Evolutionary conservation across 2,329 filamentous ascomycete genomes (phyloP).

Genomic region (Epichloe brachyelytri): DNA sequence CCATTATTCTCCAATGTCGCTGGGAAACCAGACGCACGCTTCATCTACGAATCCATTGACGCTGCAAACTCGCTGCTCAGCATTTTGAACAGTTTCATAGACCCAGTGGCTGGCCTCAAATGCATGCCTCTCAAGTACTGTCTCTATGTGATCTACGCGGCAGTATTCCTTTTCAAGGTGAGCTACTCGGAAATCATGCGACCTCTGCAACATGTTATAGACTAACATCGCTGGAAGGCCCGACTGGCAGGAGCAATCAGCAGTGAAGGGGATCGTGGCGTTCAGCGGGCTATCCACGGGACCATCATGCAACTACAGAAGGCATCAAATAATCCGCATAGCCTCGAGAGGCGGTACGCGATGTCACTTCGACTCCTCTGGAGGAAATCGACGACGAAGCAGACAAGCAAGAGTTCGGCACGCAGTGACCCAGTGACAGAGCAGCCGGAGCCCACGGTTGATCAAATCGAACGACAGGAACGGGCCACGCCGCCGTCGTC

Average conservation of each 20-base stretch:
- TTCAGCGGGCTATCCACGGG: constrained; percentile 43
- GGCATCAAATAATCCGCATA: constrained; percentile 43
- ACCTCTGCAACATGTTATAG: too few relatives aligned
- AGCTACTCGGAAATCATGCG: neutral
- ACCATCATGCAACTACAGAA: constrained; percentile 47
- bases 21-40: constrained; percentile 48
- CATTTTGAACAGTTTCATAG: constrained; percentile 45
- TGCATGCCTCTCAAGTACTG: constrained; percentile 54
- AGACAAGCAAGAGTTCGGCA: neutral
- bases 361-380: constrained; percentile 47
- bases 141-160: constrained; percentile 48
- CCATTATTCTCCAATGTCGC: constrained; percentile 40
- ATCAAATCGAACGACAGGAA: constrained; percentile 11
- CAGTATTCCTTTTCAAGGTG: constrained; percentile 53
- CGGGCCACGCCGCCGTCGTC: neutral
- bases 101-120: constrained; percentile 43
- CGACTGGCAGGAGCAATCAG: constrained; percentile 46
- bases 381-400: constrained; percentile 26
- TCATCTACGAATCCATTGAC: constrained; percentile 54
- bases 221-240: constrained; percentile 24
- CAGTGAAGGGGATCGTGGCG: constrained; percentile 38
- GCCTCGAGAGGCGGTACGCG: constrained; percentile 49
- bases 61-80: constrained; percentile 49
- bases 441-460: constrained; percentile 13
- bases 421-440: constrained; percentile 6